These are phyloP conservation scores for Sporothrix luriei DNA, from an alignment of 2,329 filamentous ascomycete genomes.

Conservation along the genomic window DNA sequence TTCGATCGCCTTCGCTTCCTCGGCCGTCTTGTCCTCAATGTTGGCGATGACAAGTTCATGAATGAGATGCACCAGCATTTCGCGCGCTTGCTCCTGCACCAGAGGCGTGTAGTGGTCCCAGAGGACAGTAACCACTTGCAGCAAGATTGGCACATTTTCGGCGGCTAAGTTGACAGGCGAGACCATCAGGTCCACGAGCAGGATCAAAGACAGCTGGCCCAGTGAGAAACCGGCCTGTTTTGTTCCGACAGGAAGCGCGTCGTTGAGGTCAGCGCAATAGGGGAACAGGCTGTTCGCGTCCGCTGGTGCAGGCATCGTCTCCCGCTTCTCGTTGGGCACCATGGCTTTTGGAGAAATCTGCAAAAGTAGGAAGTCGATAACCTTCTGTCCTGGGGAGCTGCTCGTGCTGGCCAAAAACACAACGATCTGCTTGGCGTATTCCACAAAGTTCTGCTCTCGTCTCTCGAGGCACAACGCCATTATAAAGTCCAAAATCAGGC, in stretches of 20 bases:
- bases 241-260: slow-evolving; percentile 81
- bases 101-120: slow-evolving; percentile 97
- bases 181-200: slow-evolving; percentile 95
- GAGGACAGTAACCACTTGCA: slow-evolving; percentile 89
- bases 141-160: slow-evolving; percentile 79
- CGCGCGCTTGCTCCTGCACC: slow-evolving; percentile 93
- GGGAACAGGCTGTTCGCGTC: slow-evolving; percentile 75
- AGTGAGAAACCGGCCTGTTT: slow-evolving; percentile 90
- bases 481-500: slow-evolving; percentile 92
- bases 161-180: slow-evolving; percentile 78
- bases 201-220: slow-evolving; percentile 87
- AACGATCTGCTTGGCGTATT: slow-evolving; percentile 96
- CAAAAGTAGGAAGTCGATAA: slow-evolving; percentile 89
- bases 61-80: slow-evolving; percentile 97
- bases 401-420: slow-evolving; percentile 87
- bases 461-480: slow-evolving; percentile 91
- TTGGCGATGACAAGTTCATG: slow-evolving; percentile 86
- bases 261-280: slow-evolving; percentile 82
- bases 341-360: slow-evolving; percentile 95
- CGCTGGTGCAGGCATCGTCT: slow-evolving; percentile 54
- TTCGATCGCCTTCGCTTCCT: slow-evolving; percentile 73
- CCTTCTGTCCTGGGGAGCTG: slow-evolving; percentile 76
- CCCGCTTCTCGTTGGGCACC: slow-evolving; percentile 84
- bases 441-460: slow-evolving; percentile 95
- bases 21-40: slow-evolving; percentile 69